Base-by-base conservation (phyloP, 2,329 filamentous ascomycete genomes). In the Lecanosticta acicola region DNA sequence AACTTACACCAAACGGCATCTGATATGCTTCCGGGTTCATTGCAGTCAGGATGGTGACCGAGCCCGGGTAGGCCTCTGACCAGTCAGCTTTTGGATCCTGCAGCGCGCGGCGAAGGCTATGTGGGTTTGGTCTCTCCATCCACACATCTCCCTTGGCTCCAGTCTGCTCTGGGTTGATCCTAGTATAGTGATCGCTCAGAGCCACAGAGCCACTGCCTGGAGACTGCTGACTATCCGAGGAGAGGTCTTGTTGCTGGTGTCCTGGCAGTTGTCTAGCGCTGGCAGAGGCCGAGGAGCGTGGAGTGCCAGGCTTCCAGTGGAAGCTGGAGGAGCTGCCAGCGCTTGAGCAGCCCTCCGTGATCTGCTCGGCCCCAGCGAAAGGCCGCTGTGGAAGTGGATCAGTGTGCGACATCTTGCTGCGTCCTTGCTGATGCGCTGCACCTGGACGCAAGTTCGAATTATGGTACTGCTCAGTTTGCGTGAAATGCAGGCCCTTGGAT, bases 1-100 rank as follows among this genome's bases (percentile, higher is more conserved):
- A 13, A 56, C 53, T 50, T 50, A 62, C 59, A 24, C 57, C 56
- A 24, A 46, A 48, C 16, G 50, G 46, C 51, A 61, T 51, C 41
- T 48, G 40, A 36, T 55, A 60, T 18, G 53, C 37, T 17, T 61
- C 56, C n/a, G 59, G 57, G 43, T 62, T 62, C 9, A 61, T 41
- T n/a, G 43, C 40, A 9, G 45, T 47, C 19, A 61, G 43, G 10
- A 53, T 40, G 7, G 47, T 43, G 29, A 50, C 21, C 1, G 57
- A 54, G 20, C 56, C 59, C 1, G 43, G 18, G 34, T 49, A 59
- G 5, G 53, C 48, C 34, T 59, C 55, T 16, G 51, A 42, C 43
- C 59, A 57, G 3, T 50, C 35, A 43, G 49, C 46, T 10, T 32
- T 38, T 7, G 39, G 43, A 35, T 56, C 49, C 26, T 53, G 54